Base-by-base conservation (phyloP, 371 early-diverging fungal genomes). In the Mortierella sp. region DNA sequence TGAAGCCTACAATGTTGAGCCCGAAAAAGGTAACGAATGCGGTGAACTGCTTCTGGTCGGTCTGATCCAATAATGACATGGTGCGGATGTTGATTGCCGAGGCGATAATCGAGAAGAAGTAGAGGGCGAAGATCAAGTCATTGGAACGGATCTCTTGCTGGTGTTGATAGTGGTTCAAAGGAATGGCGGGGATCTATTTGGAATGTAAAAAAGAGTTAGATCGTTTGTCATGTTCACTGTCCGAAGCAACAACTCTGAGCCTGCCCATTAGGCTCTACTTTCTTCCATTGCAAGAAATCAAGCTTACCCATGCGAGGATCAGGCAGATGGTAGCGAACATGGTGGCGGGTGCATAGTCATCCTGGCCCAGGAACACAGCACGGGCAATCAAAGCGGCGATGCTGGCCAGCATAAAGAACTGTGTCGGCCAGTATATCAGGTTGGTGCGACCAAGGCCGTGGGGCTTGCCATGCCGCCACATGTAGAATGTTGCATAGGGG, bases 71-170 rank as follows among this genome's bases (percentile, higher is more conserved):
- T 19, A 77, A 46, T 3, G 47, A 19, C 78, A 77, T 77, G 24
- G 78, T 77, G 46, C 78, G 78, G 27, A 77, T 69, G 39, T 77
- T 77, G 67, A 77, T 77, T 3, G 78, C 71, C 1, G 70, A 65
- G 13, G 78, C 78, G 16, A 62, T 22, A 9, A 70, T 29, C 0
- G 78, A 57, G 47, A 70, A 27, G 40, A 77, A 0, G 21, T 77
- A 77, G 37, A 62, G 37, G 17, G 57, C 39, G 22, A 70, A 66
- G 60, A 77, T 70, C 25, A 49, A 57, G 59, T 66, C 66, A 28
- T 59, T 63, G 29, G 78, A 77, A 17, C 78, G 66, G 49, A 77
- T 55, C 21, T 65, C 58, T 24, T 77, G 70, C 29, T 58, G 44
- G 31, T 77, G 78, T 44, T 77, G 70, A 19, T 58, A 63, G 41